These are phyloP conservation scores for Flaveria trinervia DNA, from an alignment of 129 eudicot species.

Conservation along the genomic window DNA sequence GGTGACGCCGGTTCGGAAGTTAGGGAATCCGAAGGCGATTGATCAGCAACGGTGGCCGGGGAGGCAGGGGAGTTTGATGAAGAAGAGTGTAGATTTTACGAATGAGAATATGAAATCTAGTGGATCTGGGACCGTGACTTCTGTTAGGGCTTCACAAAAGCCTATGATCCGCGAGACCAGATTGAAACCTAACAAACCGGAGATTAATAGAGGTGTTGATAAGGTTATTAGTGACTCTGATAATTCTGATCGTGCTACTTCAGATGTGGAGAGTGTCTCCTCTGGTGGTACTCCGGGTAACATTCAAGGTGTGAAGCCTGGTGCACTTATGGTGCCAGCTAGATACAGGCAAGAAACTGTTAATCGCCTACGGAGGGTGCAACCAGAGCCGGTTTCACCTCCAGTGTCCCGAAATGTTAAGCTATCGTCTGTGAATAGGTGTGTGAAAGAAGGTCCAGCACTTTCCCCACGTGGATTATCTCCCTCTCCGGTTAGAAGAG, in stretches of 20 bases:
- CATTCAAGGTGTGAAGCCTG: conserved; percentile 40
- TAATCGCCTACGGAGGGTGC: conserved; percentile 44
- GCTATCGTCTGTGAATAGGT: conserved; percentile 38
- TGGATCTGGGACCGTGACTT: conserved; percentile 60
- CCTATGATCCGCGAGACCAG: conserved; percentile 42
- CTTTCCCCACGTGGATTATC: conserved; percentile 55
- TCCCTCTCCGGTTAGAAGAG: conserved; percentile 60
- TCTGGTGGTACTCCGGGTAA: conserved; percentile 46
- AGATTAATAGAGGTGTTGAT: conserved; percentile 13
- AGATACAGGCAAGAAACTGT: conserved; percentile 58
- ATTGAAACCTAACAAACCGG: conserved; percentile 28
- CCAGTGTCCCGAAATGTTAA: conserved; percentile 44
- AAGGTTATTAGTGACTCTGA: conserved; percentile 29
- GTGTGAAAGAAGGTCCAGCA: conserved; percentile 42
- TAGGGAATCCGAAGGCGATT: conserved; percentile 45
- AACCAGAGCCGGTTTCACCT: conserved; percentile 60
- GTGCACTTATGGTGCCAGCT: conserved; percentile 58
- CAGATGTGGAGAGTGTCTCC: conserved; percentile 66
- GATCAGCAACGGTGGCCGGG: conserved; percentile 84
- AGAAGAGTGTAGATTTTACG: conserved; percentile 70
- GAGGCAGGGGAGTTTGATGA: conserved; percentile 51
- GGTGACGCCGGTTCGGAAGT: conserved; percentile 39
- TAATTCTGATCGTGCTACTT: conserved; percentile 31
- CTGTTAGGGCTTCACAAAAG: conserved; percentile 47
- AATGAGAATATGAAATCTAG: conserved; percentile 46